These are phyloP conservation scores for Ceratocystis smalleyi DNA, from an alignment of 2,329 filamentous ascomycete genomes.

Conservation along the genomic window DNA sequence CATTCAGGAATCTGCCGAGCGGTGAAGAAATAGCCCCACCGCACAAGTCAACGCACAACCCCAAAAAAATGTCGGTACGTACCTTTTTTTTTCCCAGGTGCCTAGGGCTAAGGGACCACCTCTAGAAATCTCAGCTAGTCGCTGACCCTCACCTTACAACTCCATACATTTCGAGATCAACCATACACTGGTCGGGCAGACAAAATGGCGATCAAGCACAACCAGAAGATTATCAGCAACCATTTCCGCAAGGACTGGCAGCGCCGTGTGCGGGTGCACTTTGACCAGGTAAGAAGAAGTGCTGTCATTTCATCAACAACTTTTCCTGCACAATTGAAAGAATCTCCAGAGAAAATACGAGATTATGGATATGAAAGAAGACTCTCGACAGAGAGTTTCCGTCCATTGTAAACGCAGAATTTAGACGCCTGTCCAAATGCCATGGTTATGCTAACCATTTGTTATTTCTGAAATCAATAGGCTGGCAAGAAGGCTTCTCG, in stretches of 20 bases:
- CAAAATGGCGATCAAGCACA: slow-evolving; percentile 87
- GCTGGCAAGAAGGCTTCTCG: slow-evolving; percentile 91
- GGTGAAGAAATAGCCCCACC: slow-evolving; percentile 11
- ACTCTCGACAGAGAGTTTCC: not conserved
- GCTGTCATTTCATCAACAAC: slow-evolving; percentile 16
- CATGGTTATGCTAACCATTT: slow-evolving; percentile 16
- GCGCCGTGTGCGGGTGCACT: slow-evolving; percentile 95
- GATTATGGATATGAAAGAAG: slow-evolving; percentile 9
- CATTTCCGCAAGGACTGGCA: slow-evolving; percentile 99
- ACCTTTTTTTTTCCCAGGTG: slow-evolving; percentile 16
- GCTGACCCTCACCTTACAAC: slow-evolving; percentile 16
- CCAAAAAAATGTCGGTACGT: slow-evolving; percentile 16
- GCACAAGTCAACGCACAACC: slow-evolving; percentile 16
- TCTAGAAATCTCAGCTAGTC: slow-evolving; percentile 17
- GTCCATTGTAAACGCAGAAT: not conserved
- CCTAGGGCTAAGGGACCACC: slow-evolving; percentile 18
- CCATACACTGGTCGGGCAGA: slow-evolving; percentile 17
- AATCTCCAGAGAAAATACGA: slow-evolving; percentile 6
- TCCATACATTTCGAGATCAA: slow-evolving; percentile 17
- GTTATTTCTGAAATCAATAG: slow-evolving; percentile 33
- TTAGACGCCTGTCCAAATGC: not conserved
- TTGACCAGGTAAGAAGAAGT: slow-evolving; percentile 65
- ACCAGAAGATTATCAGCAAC: slow-evolving; percentile 96
- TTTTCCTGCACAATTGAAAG: slow-evolving; percentile 7
- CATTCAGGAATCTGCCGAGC: slow-evolving; percentile 12